Evolutionary conservation across 2,329 filamentous ascomycete genomes (phyloP), one percentile per base, ranked within the genome.

Genomic region (Xylariaceae sp.): DNA sequence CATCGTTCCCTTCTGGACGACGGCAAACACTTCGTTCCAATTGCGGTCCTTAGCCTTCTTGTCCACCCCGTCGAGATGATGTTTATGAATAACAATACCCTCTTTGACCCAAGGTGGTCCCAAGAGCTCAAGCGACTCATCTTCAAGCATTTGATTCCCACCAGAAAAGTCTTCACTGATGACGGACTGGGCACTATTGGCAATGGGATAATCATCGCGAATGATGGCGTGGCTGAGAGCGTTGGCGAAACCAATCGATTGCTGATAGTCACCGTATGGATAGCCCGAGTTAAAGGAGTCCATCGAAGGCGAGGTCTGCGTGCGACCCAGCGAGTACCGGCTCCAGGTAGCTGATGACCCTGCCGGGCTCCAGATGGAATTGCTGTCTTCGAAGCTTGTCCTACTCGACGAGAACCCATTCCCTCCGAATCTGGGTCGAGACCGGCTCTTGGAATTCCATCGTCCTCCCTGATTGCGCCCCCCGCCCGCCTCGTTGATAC

Each of bases 41-140:
- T 92, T 93, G 38, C 94, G 83, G 63, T 97, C 93, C 72, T 93
- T 97, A 56, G 92, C 88, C 69, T 90, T 89, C 74, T 94, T 96
- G 60, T 96, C 92, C 34, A 90, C 79, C 5, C 89, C 85, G 67
- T 97, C 93, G 3, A 97, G 80, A 65, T 97, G 93, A 69, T 97
- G 93, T 71, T 97, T 97, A 74, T 99, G 93, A 61, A 93, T 93
- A 17, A 97, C 78, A 62, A 95, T 90, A 56, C 94, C 94, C 71
- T 99, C 94, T 72, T 99, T 99, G 28, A 95, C 87, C 94, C 94
- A 99, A 0, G 94, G 94, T n/a, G 94, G 90, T 19, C 94, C 94
- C 11, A 88, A 85, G 38, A 99, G 83, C 66, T 96, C 92, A 12
- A 99, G 80, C 0, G 88, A 90, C 65, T 99, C 94, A 64, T 97